Evolutionary conservation across 805 yeast genomes (phyloP), one percentile per base, ranked within the genome.

Genomic region (Saccharomycopsis microspora): DNA sequence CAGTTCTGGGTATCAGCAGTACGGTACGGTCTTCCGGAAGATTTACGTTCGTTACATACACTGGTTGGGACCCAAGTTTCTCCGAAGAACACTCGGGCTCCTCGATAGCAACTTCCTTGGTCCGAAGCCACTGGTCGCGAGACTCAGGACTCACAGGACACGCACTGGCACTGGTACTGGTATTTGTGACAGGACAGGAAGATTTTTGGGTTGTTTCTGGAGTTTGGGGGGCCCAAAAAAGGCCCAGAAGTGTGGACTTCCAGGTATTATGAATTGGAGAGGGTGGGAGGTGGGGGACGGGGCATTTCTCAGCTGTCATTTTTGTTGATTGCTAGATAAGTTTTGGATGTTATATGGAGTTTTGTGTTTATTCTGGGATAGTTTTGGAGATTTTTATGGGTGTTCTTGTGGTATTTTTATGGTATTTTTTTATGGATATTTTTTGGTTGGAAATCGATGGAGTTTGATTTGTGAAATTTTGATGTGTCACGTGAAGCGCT

Each of bases 1-100:
- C 82, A 1, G 94, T 82, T 45, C 95, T 68, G 42, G 96, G 97
- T 39, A 89, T 89, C 3, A 94, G 75, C 6, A 89, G 80, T 3
- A 83, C 65, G 56, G 81, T 90, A 52, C 96, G 69, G 1, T 82
- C 85, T n/a, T 74, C 74, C 0, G 94, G 83, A 34, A 88, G 65
- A 1, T 64, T 58, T 0, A 68, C 66, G 39, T 67, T 54, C 1
- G 71, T 66, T 3, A 55, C 55, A 43, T 64, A 62, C 0, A 54
- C 46, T 4, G 72, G 68, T 0, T 58, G 52, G 4, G 60, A 62
- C 9, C 67, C 68, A 5, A 75, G 43, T 3, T 61, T 58, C 38
- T 64, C 71, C 0, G 82, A 76, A 3, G 76, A 69, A 41, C 43
- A 37, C 36, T 47, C 34, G 41, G 34, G 11, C 47, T 35, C 11